Evolutionary conservation across 495 filamentous ascomycete genomes (phyloP).

Genomic region (Xylona heveae): DNA sequence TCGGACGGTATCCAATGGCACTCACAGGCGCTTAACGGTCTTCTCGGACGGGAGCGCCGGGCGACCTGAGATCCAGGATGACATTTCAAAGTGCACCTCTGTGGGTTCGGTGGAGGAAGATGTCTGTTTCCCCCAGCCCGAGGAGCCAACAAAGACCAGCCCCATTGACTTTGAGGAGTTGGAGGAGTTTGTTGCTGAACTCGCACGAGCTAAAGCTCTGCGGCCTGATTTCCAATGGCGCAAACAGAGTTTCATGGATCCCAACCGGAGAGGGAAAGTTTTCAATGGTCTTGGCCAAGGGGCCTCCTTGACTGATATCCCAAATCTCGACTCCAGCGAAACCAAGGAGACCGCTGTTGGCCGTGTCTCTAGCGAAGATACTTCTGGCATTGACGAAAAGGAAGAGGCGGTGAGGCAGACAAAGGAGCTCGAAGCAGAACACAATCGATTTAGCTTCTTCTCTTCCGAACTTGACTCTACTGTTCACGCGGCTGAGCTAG

Average conservation of each 20-base stretch:
- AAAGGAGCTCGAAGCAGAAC: conserved; percentile 16
- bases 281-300: conserved; percentile 42
- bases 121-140: conserved; percentile 56
- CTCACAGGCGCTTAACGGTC: conserved; percentile 36
- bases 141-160: conserved; percentile 31
- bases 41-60: conserved; percentile 35
- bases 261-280: conserved; percentile 25
- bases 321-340: conserved; percentile 15
- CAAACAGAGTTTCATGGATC: conserved; percentile 30
- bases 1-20: conserved; percentile 48
- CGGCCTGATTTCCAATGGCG: conserved; percentile 13
- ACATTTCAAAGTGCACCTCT: conserved; percentile 15
- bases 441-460: conserved; percentile 82
- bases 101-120: conserved; percentile 45
- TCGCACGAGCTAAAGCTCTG: conserved; percentile 11
- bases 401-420: conserved; percentile 4
- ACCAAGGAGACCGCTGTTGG: neutral
- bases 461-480: conserved; percentile 81
- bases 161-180: conserved; percentile 75
- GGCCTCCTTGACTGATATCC: conserved; percentile 5
- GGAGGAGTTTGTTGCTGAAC: conserved; percentile 60
- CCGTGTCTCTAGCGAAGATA: no score
- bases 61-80: conserved; percentile 20
- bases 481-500: conserved; percentile 73
- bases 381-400: conserved; percentile 10